Evolutionary conservation across 345 rosid genomes (phyloP), one percentile per base, ranked within the genome.

Genomic region (Euphorbia peplus): DNA sequence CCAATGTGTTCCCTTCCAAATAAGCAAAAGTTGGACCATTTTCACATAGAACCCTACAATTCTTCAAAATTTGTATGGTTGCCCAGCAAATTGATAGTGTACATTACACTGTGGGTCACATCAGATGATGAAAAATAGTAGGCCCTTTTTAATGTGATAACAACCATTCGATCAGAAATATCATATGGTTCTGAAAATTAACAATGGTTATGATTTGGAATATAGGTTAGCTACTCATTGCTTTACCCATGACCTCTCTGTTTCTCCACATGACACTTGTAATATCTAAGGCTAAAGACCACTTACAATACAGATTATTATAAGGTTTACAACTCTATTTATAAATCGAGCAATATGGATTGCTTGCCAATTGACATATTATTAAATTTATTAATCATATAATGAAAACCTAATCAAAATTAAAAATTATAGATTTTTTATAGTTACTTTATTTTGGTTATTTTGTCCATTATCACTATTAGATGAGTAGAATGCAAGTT

Each of bases 131-230:
- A 62, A 44, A 44, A 12, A 1, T n/a, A 52, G 47, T 35, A 60
- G 58, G 47, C 24, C 46, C 73, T 8, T 32, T 58, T 63, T 56
- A 18, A 47, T 42, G 68, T 53, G 57, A 67, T 73, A 14, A 19
- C 57, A 66, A 46, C 76, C 71, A 14, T 37, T 37, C 24, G 63
- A 71, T 71, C 54, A 63, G 74, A 71, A n/a, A 63, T 63, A 63
- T 53, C 30, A 63, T 30, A 19, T 35, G 53, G 62, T 29, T 37
- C 30, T 63, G 48, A 10, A 60, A 50, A 61, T 24, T 15, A n/a
- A 15, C 18, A 25, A n/a, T 16, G 51, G 51, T 29, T 10, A 15
- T 50, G 54, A 56, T 3, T 16, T 5, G 35, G 60, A 50, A n/a
- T n/a, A n/a, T 58, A 21, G 4, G 48, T 22, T 8, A 14, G 25